Conservation (phyloP, 371 early-diverging fungal species). For the Lichtheimia corymbifera region DNA sequence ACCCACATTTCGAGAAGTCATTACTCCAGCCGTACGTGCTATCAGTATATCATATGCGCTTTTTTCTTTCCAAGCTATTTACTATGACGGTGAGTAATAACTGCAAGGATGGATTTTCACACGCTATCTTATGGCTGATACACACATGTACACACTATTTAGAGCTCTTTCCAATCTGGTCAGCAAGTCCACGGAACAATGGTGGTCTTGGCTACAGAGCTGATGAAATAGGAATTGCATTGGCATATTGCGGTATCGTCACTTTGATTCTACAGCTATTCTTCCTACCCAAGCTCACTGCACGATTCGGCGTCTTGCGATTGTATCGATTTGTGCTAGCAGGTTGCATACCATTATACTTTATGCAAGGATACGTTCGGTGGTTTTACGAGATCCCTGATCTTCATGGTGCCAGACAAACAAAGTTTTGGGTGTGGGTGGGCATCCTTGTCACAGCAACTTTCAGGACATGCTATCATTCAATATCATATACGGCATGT, state of each 20-base stretch:
- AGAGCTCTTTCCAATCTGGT: constrained; percentile 23
- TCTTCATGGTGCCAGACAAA: constrained; percentile 2
- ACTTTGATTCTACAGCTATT: constrained; percentile 59
- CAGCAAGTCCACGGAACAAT: constrained; percentile 11
- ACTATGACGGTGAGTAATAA: constrained; percentile 38
- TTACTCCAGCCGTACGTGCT: constrained; percentile 35
- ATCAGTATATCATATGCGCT: constrained; percentile 34
- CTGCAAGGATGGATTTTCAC: background rate
- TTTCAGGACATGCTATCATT: constrained; percentile 35
- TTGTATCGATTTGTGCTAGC: constrained; percentile 52
- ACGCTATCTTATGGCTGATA: background rate
- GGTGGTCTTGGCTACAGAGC: constrained; percentile 65
- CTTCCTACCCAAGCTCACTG: constrained; percentile 42
- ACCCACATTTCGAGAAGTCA: constrained; percentile 23
- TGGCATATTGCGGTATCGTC: constrained; percentile 51
- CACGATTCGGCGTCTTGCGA: constrained; percentile 41
- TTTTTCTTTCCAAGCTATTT: constrained; percentile 38
- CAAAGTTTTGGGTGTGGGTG: constrained; percentile 3
- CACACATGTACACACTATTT: background rate
- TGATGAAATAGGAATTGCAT: constrained; percentile 53
- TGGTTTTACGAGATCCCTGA: constrained; percentile 30
- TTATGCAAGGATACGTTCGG: constrained; percentile 38
- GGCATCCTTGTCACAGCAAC: constrained; percentile 25
- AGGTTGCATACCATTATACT: constrained; percentile 39
- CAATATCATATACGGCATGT: constrained; percentile 30